phyloP scores from a whole-genome alignment of 768 basidiomycete genomes.

The Tulasnella sp. region DNA sequence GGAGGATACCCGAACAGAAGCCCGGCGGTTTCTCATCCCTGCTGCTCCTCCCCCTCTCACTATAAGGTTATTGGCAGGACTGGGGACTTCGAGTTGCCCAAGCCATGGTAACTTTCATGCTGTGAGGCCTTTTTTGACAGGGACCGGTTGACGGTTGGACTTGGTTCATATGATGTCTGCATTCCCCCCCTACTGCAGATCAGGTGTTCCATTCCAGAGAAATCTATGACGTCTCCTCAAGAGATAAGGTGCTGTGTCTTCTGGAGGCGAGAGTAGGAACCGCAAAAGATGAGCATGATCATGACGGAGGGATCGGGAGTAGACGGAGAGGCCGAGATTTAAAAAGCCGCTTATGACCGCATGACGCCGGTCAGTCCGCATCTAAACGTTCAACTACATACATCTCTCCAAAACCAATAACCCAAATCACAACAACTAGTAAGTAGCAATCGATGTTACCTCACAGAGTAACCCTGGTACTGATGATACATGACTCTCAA shows the following conservation, averaged over 20 bases:
- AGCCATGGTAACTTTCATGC: background rate
- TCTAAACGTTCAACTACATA: background rate
- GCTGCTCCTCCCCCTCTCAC: background rate
- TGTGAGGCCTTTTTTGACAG: no score
- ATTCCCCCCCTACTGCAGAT: no score
- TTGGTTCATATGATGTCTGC: no score
- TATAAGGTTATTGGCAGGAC: background rate
- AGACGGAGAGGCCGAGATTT: slow-evolving; percentile 23
- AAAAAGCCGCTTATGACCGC: background rate
- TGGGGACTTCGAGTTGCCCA: background rate
- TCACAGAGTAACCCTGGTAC: no score
- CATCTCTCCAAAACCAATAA: background rate
- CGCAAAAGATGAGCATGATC: background rate
- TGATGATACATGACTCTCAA: no score
- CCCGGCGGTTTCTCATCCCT: background rate
- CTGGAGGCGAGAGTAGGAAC: background rate
- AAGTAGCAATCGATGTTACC: no score
- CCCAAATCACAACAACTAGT: slow-evolving; percentile 14
- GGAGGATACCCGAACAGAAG: background rate
- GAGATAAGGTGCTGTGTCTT: background rate
- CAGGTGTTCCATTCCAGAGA: background rate
- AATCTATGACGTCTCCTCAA: background rate
- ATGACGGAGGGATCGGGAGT: background rate
- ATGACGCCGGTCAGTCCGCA: background rate
- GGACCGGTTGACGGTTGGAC: no score